Conservation (phyloP, 495 filamentous ascomycete species). For the Cairneyella variabilis region DNA sequence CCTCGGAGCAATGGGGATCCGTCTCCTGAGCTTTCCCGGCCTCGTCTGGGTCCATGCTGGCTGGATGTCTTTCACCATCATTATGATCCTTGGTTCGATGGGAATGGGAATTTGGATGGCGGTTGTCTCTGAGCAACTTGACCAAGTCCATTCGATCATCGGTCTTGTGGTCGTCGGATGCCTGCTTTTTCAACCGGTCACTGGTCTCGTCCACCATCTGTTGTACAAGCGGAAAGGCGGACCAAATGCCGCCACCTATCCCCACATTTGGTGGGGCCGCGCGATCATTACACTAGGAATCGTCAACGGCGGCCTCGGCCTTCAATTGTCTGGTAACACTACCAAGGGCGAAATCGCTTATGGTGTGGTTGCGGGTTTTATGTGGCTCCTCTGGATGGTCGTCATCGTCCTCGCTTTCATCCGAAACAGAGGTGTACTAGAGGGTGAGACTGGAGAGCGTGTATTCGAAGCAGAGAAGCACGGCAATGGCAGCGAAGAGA, state of each 20-base stretch:
- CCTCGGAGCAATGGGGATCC: constrained; percentile 53
- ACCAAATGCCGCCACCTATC: constrained; percentile 51
- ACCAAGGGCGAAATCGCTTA: constrained; percentile 46
- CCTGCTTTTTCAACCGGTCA: constrained; percentile 56
- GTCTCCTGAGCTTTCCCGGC: constrained; percentile 34
- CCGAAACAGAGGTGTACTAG: neutral
- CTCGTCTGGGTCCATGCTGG: constrained; percentile 53
- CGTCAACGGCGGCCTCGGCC: constrained; percentile 67
- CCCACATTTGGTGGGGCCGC: constrained; percentile 70
- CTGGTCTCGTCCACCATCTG: constrained; percentile 62
- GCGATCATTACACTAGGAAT: constrained; percentile 57
- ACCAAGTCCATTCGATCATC: constrained; percentile 37
- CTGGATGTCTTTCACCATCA: constrained; percentile 54
- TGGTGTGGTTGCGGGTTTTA: constrained; percentile 51
- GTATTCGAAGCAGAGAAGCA: neutral
- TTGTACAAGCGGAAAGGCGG: constrained; percentile 42
- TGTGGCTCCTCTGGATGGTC: constrained; percentile 27
- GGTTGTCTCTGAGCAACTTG: constrained; percentile 27
- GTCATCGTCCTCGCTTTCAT: constrained; percentile 13
- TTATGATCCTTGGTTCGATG: constrained; percentile 54
- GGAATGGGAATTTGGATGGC: constrained; percentile 55
- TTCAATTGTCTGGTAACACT: constrained; percentile 38
- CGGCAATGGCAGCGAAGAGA: neutral
- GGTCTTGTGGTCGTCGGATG: constrained; percentile 56
- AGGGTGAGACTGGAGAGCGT: constrained; percentile 2